A percentile compares a stretch with the other conserved stretches of the same genome.
Conservation (phyloP, 2,329 filamentous ascomycete species). For the Ascosphaera pollenicola region DNA sequence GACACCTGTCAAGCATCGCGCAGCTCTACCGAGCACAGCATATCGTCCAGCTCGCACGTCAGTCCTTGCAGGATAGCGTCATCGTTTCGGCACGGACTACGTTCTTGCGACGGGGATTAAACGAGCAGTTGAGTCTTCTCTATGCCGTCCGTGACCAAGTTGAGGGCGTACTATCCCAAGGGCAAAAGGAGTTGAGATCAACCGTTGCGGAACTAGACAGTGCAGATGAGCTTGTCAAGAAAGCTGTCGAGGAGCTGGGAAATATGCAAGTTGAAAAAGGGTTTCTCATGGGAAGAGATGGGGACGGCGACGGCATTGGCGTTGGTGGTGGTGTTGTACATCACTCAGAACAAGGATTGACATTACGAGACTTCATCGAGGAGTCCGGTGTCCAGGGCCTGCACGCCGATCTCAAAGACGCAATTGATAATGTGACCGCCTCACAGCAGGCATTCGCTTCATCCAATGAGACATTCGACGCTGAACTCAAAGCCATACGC, state of each 20-base stretch:
- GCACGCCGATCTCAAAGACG: slow-evolving; percentile 30
- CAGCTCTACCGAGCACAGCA: slow-evolving; percentile 73
- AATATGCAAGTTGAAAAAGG: slow-evolving; percentile 35
- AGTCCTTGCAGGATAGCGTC: slow-evolving; percentile 56
- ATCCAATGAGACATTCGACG: slow-evolving; percentile 45
- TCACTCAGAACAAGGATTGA: slow-evolving; percentile 29
- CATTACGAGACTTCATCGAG: slow-evolving; percentile 45
- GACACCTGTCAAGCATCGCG: slow-evolving; percentile 62
- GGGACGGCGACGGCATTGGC: background rate
- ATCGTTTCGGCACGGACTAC: slow-evolving; percentile 46
- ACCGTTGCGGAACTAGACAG: slow-evolving; percentile 34
- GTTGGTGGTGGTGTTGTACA: background rate
- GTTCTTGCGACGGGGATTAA: slow-evolving; percentile 43
- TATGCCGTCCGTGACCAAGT: slow-evolving; percentile 22
- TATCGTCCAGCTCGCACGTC: slow-evolving; percentile 54
- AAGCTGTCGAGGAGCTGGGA: slow-evolving; percentile 31
- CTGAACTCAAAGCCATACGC: slow-evolving; percentile 45
- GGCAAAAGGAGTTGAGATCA: slow-evolving; percentile 22
- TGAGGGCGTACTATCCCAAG: slow-evolving; percentile 19
- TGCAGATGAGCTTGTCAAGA: slow-evolving; percentile 33
- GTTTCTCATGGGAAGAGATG: slow-evolving; percentile 13
- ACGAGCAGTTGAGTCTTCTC: slow-evolving; percentile 23
- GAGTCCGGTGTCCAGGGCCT: slow-evolving; percentile 37
- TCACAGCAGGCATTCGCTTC: slow-evolving; percentile 34
- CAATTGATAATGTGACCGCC: slow-evolving; percentile 37